Percentiles rank a stretch among this genome's conserved stretches.
Evolutionary conservation across 768 basidiomycete species (phyloP).

Genomic region (Sarcomyxa edulis): DNA sequence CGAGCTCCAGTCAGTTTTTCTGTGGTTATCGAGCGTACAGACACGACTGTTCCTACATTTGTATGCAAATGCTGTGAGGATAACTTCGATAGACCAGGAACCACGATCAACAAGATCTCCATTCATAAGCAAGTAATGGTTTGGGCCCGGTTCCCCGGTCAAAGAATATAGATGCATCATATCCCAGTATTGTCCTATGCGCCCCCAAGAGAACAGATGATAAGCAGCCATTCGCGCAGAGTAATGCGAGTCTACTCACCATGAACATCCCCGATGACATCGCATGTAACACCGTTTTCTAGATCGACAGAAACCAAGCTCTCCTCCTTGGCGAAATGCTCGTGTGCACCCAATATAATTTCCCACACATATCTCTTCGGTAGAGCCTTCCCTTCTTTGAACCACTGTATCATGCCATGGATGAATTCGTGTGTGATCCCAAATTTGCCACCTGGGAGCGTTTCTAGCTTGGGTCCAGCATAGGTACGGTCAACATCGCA

Average conservation of each 20-base stretch:
- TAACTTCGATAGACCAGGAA: slow-evolving; percentile 93
- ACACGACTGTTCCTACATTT: slow-evolving; percentile 60
- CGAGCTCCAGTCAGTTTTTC: no score
- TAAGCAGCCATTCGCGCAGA: neutral
- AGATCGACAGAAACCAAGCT: slow-evolving; percentile 76
- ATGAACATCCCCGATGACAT: slow-evolving; percentile 96
- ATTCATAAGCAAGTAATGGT: slow-evolving; percentile 87
- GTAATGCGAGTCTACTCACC: slow-evolving; percentile 39
- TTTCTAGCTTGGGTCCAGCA: slow-evolving; percentile 66
- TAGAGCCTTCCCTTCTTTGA: slow-evolving; percentile 91
- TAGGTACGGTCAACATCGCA: slow-evolving; percentile 77
- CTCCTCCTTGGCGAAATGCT: slow-evolving; percentile 69
- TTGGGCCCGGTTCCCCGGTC: slow-evolving; percentile 79
- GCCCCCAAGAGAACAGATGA: slow-evolving; percentile 3
- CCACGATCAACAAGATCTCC: slow-evolving; percentile 97
- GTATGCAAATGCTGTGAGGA: slow-evolving; percentile 88
- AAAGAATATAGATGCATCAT: slow-evolving; percentile 81
- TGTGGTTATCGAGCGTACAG: slow-evolving; percentile 8
- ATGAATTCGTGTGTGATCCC: slow-evolving; percentile 76
- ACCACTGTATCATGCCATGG: slow-evolving; percentile 82
- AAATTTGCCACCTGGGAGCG: slow-evolving; percentile 59
- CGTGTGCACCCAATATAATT: slow-evolving; percentile 84
- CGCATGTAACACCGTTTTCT: slow-evolving; percentile 73
- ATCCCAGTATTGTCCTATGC: slow-evolving; percentile 92
- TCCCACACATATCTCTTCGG: slow-evolving; percentile 92